These are phyloP conservation scores for Epichloe festucae DNA, from an alignment of 2,329 filamentous ascomycete genomes.

Conservation along the genomic window DNA sequence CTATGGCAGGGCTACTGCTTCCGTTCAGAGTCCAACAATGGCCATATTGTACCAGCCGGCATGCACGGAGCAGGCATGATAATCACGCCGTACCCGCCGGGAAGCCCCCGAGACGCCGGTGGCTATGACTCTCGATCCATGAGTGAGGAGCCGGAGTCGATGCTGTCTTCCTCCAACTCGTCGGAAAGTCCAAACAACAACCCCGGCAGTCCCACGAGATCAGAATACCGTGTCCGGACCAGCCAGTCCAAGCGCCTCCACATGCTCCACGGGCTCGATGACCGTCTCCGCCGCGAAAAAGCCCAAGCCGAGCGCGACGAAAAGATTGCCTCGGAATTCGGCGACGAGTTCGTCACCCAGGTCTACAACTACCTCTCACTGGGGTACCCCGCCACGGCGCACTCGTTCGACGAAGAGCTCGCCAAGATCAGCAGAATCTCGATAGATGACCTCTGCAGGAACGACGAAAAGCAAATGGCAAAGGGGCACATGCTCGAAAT, in stretches of 20 bases:
- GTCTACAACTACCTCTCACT: conserved; percentile 95
- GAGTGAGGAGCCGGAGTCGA: conserved; percentile 27
- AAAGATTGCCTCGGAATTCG: conserved; percentile 53
- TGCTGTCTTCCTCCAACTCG: conserved; percentile 13
- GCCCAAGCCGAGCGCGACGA: conserved; percentile 36
- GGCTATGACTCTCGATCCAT: conserved; percentile 25
- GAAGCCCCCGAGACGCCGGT: conserved; percentile 28
- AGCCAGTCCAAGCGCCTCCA: conserved; percentile 31
- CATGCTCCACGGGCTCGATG: conserved; percentile 38
- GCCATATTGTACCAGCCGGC: conserved; percentile 27
- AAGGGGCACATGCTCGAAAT: conserved; percentile 60
- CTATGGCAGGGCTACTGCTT: conserved; percentile 69
- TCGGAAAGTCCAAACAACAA: conserved; percentile 8
- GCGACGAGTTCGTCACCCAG: conserved; percentile 79
- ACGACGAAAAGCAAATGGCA: conserved; percentile 50
- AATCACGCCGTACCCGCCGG: conserved; percentile 32
- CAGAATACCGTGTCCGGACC: conserved; percentile 16
- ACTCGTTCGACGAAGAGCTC: conserved; percentile 73
- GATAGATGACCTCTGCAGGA: conserved; percentile 53
- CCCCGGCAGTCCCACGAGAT: conserved; percentile 7
- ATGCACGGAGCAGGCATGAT: conserved; percentile 36
- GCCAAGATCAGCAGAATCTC: conserved; percentile 64
- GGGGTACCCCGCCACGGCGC: conserved; percentile 77
- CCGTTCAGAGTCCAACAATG: conserved; percentile 23
- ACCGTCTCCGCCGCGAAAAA: conserved; percentile 37